Percentiles rank a stretch among this genome's conserved stretches.
phyloP scores from a whole-genome alignment of 495 filamentous ascomycete species.

The Chaetomium fimeti region DNA sequence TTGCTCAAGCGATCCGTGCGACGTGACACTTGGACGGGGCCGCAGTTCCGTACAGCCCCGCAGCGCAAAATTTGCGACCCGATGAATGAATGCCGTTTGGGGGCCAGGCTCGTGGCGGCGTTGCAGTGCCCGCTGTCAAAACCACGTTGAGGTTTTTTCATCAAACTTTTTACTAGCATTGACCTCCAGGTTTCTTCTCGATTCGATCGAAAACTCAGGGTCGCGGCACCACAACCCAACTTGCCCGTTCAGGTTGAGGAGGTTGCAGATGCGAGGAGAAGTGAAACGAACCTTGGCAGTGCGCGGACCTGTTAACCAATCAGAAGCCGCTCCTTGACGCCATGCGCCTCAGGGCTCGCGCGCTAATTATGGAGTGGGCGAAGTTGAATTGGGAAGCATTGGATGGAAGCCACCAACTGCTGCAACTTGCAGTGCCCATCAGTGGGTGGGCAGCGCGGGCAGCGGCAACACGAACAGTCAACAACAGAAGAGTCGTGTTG shows the following conservation, averaged over 20 bases:
- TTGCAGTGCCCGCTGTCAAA: neutral
- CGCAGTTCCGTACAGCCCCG: slow-evolving; percentile 3
- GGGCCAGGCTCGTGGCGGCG: neutral
- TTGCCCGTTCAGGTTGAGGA: neutral
- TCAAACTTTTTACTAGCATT: neutral
- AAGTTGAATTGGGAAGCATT: neutral
- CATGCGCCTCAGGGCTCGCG: slow-evolving; percentile 5
- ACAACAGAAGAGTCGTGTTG: too few species aligned
- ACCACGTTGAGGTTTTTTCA: too few species aligned
- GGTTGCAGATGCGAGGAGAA: neutral
- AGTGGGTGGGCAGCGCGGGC: too few species aligned
- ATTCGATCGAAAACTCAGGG: neutral
- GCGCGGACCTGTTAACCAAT: slow-evolving; percentile 21
- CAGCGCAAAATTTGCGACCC: neutral
- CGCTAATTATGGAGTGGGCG: slow-evolving; percentile 20
- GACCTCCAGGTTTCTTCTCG: neutral
- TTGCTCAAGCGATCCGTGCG: neutral
- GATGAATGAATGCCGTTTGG: neutral
- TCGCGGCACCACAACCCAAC: too few species aligned
- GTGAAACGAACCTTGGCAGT: slow-evolving; percentile 5
- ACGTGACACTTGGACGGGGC: neutral
- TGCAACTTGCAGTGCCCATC: neutral
- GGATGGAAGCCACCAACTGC: neutral
- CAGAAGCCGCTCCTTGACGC: slow-evolving; percentile 9
- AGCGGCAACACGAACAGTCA: too few species aligned